A percentile compares a stretch with the other conserved stretches of the same genome.
These are phyloP conservation scores for Warburgia ugandensis DNA, from an alignment of 164 flowering plant species.

Conservation along the genomic window DNA sequence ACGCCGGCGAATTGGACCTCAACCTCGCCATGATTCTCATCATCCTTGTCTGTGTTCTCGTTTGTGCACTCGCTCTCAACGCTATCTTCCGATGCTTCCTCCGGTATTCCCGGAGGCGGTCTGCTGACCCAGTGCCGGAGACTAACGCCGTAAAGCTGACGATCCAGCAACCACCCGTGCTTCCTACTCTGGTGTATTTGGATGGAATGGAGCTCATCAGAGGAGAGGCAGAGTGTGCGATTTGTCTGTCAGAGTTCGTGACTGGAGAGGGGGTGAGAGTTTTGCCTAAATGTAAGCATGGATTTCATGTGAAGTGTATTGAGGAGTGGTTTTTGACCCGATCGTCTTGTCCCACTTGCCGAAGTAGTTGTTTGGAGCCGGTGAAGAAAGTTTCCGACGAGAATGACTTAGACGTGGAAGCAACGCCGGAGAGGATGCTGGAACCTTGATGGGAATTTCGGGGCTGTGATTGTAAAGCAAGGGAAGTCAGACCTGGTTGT, in stretches of 20 bases:
- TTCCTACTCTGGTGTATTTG: constrained; percentile 25
- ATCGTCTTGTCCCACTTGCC: constrained; percentile 52
- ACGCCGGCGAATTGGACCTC: constrained; percentile 26
- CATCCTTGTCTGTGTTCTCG: constrained; percentile 36
- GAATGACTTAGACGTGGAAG: not conserved
- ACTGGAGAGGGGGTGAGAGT: constrained; percentile 44
- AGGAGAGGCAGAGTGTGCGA: constrained; percentile 36
- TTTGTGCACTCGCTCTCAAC: constrained; percentile 36
- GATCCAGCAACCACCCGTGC: constrained; percentile 3
- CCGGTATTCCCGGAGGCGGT: constrained; percentile 5
- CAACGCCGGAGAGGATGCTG: not conserved
- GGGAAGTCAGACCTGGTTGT: too few species aligned
- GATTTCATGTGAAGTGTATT: constrained; percentile 42
- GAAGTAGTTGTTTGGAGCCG: constrained; percentile 16
- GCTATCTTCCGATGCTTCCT: constrained; percentile 36
- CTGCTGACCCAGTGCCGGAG: too few species aligned
- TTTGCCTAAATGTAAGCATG: constrained; percentile 42
- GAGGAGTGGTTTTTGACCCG: constrained; percentile 33
- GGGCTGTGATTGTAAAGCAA: not conserved
- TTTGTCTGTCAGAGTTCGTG: constrained; percentile 47
- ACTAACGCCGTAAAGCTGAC: not conserved
- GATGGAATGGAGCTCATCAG: constrained; percentile 29
- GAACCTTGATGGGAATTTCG: not conserved
- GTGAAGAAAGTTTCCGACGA: not conserved
- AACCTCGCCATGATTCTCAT: constrained; percentile 32